Evolutionary conservation across 83 land plant species (phyloP).

Genomic region (Picea mariana): DNA sequence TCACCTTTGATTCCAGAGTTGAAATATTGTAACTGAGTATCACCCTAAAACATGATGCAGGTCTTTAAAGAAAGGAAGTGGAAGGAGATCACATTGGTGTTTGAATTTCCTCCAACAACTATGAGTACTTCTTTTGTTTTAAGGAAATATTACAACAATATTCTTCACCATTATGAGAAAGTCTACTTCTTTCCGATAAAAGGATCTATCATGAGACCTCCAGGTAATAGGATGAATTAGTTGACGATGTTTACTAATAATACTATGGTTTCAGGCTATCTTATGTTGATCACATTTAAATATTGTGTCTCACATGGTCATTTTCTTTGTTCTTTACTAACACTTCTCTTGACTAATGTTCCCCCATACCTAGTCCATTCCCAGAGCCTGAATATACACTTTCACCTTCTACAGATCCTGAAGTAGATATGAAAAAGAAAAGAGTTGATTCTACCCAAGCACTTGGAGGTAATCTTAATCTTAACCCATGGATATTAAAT

Average conservation of each 20-base stretch:
- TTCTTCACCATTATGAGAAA: slow-evolving; percentile 21
- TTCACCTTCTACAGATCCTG: no score
- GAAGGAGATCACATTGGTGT: no score
- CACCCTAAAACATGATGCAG: no score
- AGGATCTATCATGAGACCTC: not conserved
- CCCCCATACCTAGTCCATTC: not conserved
- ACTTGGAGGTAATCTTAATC: slow-evolving; percentile 13
- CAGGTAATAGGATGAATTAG: not conserved
- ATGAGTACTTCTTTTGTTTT: slow-evolving; percentile 17
- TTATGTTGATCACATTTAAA: not conserved
- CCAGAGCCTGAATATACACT: not conserved
- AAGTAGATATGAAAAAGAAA: not conserved
- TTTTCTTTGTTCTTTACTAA: no score
- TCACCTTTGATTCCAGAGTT: no score
- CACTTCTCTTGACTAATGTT: not conserved
- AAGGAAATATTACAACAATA: not conserved
- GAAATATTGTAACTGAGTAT: no score
- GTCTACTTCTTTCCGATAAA: slow-evolving; percentile 13
- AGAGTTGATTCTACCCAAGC: slow-evolving; percentile 19
- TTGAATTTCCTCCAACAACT: slow-evolving; percentile 14
- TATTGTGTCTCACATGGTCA: not conserved
- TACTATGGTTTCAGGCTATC: not conserved
- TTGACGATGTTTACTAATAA: no score
- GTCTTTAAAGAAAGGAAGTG: slow-evolving; percentile 14
- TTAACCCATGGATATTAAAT: not conserved